Base-by-base conservation (phyloP, 179 eudicot genomes). In the Silene noctiflora region DNA sequence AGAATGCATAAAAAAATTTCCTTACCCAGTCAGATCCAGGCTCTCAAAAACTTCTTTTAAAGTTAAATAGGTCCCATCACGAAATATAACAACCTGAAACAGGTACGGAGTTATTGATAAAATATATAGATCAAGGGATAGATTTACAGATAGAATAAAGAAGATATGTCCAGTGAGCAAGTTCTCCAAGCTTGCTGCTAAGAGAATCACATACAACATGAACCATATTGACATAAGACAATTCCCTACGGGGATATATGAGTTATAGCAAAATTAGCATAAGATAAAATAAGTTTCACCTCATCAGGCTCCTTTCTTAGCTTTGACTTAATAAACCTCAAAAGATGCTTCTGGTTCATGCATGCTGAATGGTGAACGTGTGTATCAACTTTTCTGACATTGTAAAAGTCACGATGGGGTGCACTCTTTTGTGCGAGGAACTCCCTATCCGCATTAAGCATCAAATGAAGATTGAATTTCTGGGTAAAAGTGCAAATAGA, bases 341-440 rank as follows among this genome's bases (percentile, higher is more conserved):
- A 80, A 70, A 96, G 94, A 93, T 96, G 99, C 80, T 96, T 96
- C 87, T 96, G 99, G 81, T 96, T 96, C 99, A 96, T 96, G 89
- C 99, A 96, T 72, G 99, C 99, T 12, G 99, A 96, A 87, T 96
- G 99, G 82, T 96, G 99, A 79, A 96, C 99, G 68, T 96, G 99
- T 1, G 99, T 96, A 66, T 96, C 99, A 77, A 96, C 99, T 87
- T 96, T 96, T 84, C 99, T 84, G 64, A 96, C 99, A 88, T 96
- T 96, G 73, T 96, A 96, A 67, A 96, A 96, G 78, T 96, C 99
- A 75, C 99, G 91, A 88, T 96, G 99, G 61, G 99, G 99, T 53
- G 98, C 99, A 87, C 98, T 96, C 85, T 96, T 96, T 80, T 96
- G 99, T 61, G 99, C 99, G 65, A 96, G 88, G 81, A 96, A 96